Conservation (phyloP, 768 basidiomycete genomes). For the Cyathus striatus region DNA sequence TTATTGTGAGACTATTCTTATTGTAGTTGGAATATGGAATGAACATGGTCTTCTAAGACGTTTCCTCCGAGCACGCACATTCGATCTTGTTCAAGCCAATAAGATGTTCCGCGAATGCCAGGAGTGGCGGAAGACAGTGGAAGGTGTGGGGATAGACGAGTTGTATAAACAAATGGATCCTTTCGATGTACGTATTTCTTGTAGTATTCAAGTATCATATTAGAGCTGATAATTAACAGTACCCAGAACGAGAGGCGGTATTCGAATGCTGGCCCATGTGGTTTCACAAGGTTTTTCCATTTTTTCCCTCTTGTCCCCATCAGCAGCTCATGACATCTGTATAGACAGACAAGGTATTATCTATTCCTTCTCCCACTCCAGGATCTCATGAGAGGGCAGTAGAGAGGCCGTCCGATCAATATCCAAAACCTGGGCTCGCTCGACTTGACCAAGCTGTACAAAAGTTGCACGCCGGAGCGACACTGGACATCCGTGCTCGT, state of each 20-base stretch:
- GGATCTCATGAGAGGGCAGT: too few species aligned
- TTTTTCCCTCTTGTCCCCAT: slow-evolving; percentile 1
- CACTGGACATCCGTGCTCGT: slow-evolving; percentile 64
- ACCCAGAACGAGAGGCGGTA: slow-evolving; percentile 61
- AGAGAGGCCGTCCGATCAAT: slow-evolving; percentile 72
- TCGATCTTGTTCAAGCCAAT: slow-evolving; percentile 52
- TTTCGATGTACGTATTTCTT: slow-evolving; percentile 50
- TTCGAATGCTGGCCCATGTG: slow-evolving; percentile 78
- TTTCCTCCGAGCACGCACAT: slow-evolving; percentile 73
- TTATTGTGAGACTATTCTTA: slow-evolving; percentile 41
- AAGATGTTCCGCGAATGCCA: slow-evolving; percentile 65
- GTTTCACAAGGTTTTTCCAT: slow-evolving; percentile 60
- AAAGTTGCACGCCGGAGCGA: slow-evolving; percentile 49
- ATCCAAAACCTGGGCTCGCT: slow-evolving; percentile 59
- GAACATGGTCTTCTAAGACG: slow-evolving; percentile 34
- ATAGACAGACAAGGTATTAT: slow-evolving; percentile 64
- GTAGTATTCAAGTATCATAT: background rate
- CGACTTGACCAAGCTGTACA: slow-evolving; percentile 52
- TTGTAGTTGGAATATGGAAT: background rate
- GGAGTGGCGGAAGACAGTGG: slow-evolving; percentile 61
- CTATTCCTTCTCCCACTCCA: too few species aligned
- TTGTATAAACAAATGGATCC: slow-evolving; percentile 60
- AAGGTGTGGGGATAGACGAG: slow-evolving; percentile 61
- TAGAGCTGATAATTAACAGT: slow-evolving; percentile 34
- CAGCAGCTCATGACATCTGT: too few species aligned